Base-by-base conservation (phyloP, 768 basidiomycete genomes). In the Lyophyllum semitale region DNA sequence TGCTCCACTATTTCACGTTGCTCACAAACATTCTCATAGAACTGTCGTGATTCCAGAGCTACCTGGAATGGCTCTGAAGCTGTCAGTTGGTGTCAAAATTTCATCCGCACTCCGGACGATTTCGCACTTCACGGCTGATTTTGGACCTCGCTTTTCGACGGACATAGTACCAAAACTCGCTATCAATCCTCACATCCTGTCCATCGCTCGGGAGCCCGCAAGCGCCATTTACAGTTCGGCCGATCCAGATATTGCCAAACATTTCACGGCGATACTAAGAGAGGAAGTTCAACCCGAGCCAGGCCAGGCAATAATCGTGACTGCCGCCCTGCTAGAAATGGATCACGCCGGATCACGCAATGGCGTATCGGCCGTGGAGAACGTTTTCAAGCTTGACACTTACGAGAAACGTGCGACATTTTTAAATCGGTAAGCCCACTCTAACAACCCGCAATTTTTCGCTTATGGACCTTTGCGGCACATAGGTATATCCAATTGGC, bases 61-160 rank as follows among this genome's bases (percentile, higher is more conserved):
- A 33, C 74, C 73, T 18, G 73, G 73, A 18, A 68, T 77, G 45
- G 75, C 81, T 8, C 61, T 84, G 13, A 85, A 84, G 58, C 60
- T 84, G 25, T 72, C 82, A 6, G 73, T 85, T 51, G 80, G 80
- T 13, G 80, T 84, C 51, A 81, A 78, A 57, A 80, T 85, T 54
- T 83, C 84, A 18, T 85, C 83, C 20, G 72, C 80, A 1, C 67
- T 84, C 41, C 72, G 84, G 48, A 85, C 83, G 3, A 82, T 85
- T 48, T 83, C 84, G 40, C 84, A 83, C 60, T 83, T 77, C 55
- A 83, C 82, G 2, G 79, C 83, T 23, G 70, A 81, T 60, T 79
- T 83, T 59, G 82, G 81, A 2, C 82, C 82, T 22, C 80, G 81
- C 6, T 85, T 85, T 59, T 82, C 81, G 25, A 55, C 64, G 7